Percentiles rank a stretch among this genome's conserved stretches.
Conservation (phyloP, 208 protist species). For the Acanthamoeba lenticulata region DNA sequence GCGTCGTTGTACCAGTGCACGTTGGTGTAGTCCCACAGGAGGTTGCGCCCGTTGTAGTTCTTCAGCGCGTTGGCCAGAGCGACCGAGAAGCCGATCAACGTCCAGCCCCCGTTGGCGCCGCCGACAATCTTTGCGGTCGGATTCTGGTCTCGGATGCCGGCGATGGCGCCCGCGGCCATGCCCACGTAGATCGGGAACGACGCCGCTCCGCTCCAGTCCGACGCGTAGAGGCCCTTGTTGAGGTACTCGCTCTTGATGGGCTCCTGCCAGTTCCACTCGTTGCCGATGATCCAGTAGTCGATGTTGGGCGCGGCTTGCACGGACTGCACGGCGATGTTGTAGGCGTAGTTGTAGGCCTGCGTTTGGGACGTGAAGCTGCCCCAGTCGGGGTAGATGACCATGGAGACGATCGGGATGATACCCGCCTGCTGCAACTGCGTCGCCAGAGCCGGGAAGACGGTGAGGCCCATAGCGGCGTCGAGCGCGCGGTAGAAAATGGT, state of each 20-base stretch:
- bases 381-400: too few relatives aligned
- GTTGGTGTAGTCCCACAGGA: too few relatives aligned
- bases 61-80: too few relatives aligned
- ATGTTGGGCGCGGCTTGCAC: neutral
- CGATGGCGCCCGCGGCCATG: neutral
- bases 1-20: too few relatives aligned
- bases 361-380: too few relatives aligned
- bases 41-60: too few relatives aligned
- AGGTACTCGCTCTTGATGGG: neutral
- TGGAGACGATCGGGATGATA: too few relatives aligned
- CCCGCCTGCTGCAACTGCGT: too few relatives aligned
- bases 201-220: neutral
- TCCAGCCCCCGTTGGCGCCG: neutral
- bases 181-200: neutral
- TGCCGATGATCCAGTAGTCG: neutral
- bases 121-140: neutral
- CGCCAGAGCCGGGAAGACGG: too few relatives aligned
- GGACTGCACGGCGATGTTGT: neutral
- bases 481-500: too few relatives aligned
- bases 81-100: too few relatives aligned
- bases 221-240: neutral
- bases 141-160: neutral
- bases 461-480: too few relatives aligned
- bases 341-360: neutral
- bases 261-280: neutral